These are phyloP conservation scores for Arxiozyma slooffiae DNA, from an alignment of 1,139 yeast species.

Conservation along the genomic window DNA sequence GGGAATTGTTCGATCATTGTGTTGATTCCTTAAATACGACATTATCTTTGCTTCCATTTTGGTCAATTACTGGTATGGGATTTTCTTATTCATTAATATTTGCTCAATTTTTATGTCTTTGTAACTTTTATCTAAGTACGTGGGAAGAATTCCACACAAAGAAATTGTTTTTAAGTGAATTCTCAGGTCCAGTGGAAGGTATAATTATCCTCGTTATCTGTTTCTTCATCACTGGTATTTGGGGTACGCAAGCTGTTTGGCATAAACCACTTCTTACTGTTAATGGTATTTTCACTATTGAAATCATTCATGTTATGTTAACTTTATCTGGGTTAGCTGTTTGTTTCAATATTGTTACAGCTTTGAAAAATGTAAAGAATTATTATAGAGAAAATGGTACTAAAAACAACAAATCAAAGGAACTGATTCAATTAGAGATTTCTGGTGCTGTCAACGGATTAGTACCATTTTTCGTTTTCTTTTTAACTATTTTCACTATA, in stretches of 20 bases:
- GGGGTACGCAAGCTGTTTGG: slow-evolving; percentile 65
- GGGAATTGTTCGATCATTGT: slow-evolving; percentile 89
- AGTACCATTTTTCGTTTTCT: slow-evolving; percentile 61
- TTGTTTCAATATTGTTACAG: slow-evolving; percentile 64
- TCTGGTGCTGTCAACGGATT: slow-evolving; percentile 62
- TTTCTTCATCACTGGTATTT: slow-evolving; percentile 52
- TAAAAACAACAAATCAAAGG: no score
- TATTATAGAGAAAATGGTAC: slow-evolving; percentile 35
- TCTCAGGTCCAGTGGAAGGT: slow-evolving; percentile 97
- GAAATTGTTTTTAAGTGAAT: slow-evolving; percentile 61
- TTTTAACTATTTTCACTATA: slow-evolving; percentile 42
- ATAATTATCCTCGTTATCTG: slow-evolving; percentile 60
- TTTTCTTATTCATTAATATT: slow-evolving; percentile 52
- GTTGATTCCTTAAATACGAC: slow-evolving; percentile 87
- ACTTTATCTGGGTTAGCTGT: no score
- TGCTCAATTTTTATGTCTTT: slow-evolving; percentile 66
- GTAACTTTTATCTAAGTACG: slow-evolving; percentile 78
- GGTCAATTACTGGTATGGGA: slow-evolving; percentile 63
- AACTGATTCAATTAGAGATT: no score
- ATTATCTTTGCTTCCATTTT: slow-evolving; percentile 60
- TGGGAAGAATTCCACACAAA: slow-evolving; percentile 97
- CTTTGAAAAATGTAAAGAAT: slow-evolving; percentile 57
- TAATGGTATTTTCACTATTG: no score
- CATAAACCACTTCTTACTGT: no score
- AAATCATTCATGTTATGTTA: no score